Evolutionary conservation across 2,329 filamentous ascomycete species (phyloP).

Genomic region (Sphaerulina musiva): DNA sequence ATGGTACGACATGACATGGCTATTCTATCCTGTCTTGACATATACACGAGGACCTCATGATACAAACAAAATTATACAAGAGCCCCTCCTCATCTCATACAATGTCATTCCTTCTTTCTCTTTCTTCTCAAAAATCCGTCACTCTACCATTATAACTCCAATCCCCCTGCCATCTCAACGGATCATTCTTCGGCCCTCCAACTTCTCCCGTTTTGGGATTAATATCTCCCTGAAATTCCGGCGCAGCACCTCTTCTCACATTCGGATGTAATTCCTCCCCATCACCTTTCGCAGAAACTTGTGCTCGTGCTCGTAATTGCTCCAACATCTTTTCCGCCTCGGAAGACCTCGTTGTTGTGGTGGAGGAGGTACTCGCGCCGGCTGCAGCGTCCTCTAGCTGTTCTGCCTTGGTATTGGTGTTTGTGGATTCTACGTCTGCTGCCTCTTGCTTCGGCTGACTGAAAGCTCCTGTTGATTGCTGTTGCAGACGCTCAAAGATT

Average conservation of each 20-base stretch:
- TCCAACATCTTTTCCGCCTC: conserved; percentile 25
- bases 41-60: too few relatives aligned
- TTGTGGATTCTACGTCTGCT: background rate
- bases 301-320: conserved; percentile 33
- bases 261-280: conserved; percentile 64
- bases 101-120: conserved; percentile 1
- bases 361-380: conserved; percentile 4
- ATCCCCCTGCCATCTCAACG: conserved; percentile 72
- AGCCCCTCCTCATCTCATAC: too few relatives aligned
- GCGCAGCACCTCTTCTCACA: conserved; percentile 67
- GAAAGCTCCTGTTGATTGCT: conserved; percentile 67
- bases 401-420: background rate
- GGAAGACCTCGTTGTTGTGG: conserved; percentile 13
- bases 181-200: conserved; percentile 95
- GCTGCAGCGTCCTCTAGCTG: background rate
- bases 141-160: conserved; percentile 96
- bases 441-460: conserved; percentile 51
- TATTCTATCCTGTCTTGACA: too few relatives aligned
- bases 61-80: too few relatives aligned
- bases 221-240: conserved; percentile 85
- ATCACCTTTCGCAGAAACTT: conserved; percentile 50
- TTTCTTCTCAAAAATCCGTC: conserved; percentile 67
- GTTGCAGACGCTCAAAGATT: conserved; percentile 81
- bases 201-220: conserved; percentile 95
- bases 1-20: too few relatives aligned